Conservation (phyloP, 805 yeast genomes). For the Cyberlindnera japonica region DNA sequence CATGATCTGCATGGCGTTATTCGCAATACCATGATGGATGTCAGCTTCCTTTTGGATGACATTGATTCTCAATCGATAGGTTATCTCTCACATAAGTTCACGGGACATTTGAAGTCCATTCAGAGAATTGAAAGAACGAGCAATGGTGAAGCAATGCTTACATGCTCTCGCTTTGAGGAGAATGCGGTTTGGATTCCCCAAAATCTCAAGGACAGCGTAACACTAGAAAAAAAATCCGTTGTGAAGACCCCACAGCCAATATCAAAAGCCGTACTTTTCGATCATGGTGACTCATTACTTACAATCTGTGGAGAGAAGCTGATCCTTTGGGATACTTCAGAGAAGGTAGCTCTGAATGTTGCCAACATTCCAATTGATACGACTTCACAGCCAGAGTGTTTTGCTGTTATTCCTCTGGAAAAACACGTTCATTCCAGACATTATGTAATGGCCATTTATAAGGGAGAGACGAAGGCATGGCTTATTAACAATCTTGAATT, state of each 20-base stretch:
- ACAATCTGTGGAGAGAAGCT: slow-evolving; percentile 43
- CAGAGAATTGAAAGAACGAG: slow-evolving; percentile 61
- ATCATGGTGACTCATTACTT: slow-evolving; percentile 43
- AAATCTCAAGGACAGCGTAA: slow-evolving; percentile 29
- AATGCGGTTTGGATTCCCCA: slow-evolving; percentile 58
- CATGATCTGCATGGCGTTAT: slow-evolving; percentile 43
- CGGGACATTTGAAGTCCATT: slow-evolving; percentile 86
- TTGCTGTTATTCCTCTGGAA: slow-evolving; percentile 35
- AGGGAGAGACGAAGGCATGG: slow-evolving; percentile 42
- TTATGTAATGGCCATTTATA: slow-evolving; percentile 50
- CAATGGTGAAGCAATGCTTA: slow-evolving; percentile 57
- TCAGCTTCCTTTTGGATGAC: slow-evolving; percentile 21
- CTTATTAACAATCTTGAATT: slow-evolving; percentile 25
- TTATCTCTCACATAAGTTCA: slow-evolving; percentile 51
- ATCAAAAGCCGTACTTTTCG: slow-evolving; percentile 45
- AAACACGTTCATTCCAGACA: slow-evolving; percentile 33
- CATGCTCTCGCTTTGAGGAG: slow-evolving; percentile 59
- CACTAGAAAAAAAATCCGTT: slow-evolving; percentile 37
- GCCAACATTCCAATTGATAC: slow-evolving; percentile 17
- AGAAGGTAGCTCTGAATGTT: slow-evolving; percentile 23
- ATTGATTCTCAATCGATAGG: slow-evolving; percentile 21
- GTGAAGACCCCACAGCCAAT: slow-evolving; percentile 46
- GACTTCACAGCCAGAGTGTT: slow-evolving; percentile 23
- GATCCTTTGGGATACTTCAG: slow-evolving; percentile 59
- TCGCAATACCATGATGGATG: slow-evolving; percentile 32